A percentile compares a stretch with the other conserved stretches of the same genome.
Conservation (phyloP, 306 rosid genomes). For the Prosopis cineraria region DNA sequence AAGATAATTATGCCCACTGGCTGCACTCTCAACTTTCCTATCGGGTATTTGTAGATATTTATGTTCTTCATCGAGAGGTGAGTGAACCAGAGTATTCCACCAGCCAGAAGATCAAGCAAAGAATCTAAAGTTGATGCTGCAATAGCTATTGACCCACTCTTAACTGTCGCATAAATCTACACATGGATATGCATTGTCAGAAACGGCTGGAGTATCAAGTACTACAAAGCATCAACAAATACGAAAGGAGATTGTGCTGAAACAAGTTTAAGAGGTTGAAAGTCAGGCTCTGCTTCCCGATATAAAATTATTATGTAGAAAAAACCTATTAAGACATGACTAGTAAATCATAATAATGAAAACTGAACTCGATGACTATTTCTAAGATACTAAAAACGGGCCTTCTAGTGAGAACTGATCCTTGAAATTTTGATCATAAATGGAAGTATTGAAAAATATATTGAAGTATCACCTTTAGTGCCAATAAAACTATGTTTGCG, state of each 20-base stretch:
- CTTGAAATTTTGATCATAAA: background rate
- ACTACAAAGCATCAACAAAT: slow-evolving; percentile 5
- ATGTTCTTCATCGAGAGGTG: slow-evolving; percentile 82
- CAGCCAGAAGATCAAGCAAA: slow-evolving; percentile 87
- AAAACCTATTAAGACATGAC: background rate
- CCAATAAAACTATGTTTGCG: slow-evolving; percentile 55
- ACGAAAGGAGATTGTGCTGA: background rate
- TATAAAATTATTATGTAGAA: background rate
- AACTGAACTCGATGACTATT: background rate
- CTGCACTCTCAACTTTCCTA: slow-evolving; percentile 91
- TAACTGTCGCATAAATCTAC: slow-evolving; percentile 67
- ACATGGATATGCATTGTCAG: slow-evolving; percentile 7
- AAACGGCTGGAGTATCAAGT: background rate
- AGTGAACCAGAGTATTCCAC: slow-evolving; percentile 94
- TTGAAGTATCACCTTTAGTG: slow-evolving; percentile 55
- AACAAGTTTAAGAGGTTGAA: slow-evolving; percentile 3
- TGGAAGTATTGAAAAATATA: background rate
- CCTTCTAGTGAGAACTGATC: background rate
- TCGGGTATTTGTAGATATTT: slow-evolving; percentile 80
- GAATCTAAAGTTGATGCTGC: slow-evolving; percentile 87
- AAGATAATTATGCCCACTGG: slow-evolving; percentile 94
- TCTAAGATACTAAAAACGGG: background rate
- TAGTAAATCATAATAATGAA: slow-evolving; percentile 11
- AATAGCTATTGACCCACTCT: slow-evolving; percentile 78
- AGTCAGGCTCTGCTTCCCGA: slow-evolving; percentile 13